Base-by-base conservation (phyloP, 768 basidiomycete species). In the Artomyces pyxidatus region DNA sequence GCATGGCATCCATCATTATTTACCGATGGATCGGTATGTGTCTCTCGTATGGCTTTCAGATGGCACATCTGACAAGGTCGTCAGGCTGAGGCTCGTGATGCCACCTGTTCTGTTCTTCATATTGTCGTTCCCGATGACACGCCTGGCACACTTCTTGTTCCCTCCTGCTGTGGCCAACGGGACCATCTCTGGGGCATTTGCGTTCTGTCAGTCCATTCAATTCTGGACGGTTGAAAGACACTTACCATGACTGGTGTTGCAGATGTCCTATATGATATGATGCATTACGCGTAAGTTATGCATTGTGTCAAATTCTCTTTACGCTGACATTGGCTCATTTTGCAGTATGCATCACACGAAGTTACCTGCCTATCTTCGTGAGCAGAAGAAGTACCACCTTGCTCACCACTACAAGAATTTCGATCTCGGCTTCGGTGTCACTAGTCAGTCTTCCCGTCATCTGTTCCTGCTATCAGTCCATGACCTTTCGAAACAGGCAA, bases 351-450 rank as follows among this genome's bases (percentile, higher is more conserved):
- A 95, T 63, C 92, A 96, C 68, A 85, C 88, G 3, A 80, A 73
- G 57, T 78, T 95, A 21, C 91, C 92, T 3, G 71, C 81, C 29
- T 96, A 97, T 68, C 65, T 98, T 68, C 76, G 75, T 50, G 85
- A 92, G 63, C 86, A 89, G 87, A 99, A 99, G 74, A 88, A 88
- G 63, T 98, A 97, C 62, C 96, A 99, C 60, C 78, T 99, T 54
- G 93, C 91, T 6, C 94, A 97, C 62, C 95, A 97, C 65, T 96
- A 95, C 74, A 96, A 96, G 69, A 95, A 96, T 71, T 95, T 91
- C 64, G 92, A 96, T 62, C 85, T 98, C 38, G 94, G 93, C 16
- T 98, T 94, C 62, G 94, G 95, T 27, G 94, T 98, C 10, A 97
- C 94, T 6, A 92, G 88, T 87, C 59, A 45, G 80, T 68, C 12